Base-by-base conservation (phyloP, 805 yeast species). In the Clavispora vitiphila region DNA sequence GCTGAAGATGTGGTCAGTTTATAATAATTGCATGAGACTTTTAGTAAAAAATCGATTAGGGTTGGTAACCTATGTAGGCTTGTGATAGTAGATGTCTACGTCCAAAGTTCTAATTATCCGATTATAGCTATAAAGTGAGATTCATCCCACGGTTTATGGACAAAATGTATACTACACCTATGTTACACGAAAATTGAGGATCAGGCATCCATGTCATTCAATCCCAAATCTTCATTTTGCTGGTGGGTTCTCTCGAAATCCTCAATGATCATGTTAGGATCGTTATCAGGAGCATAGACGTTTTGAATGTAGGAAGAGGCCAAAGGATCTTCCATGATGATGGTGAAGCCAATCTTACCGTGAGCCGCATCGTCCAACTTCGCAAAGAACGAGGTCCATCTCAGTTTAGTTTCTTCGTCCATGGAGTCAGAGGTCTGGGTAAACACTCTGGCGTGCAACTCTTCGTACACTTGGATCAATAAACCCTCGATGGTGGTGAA, bases 281-380 rank as follows among this genome's bases (percentile, higher is more conserved):
- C 99, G 32, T 78, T 78, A 66, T 93, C 99, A 21, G 99, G 99
- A 26, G 99, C 99, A 59, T 90, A 93, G n/a, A 91, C 93, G 60
- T 93, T 93, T 67, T 93, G 99, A 48, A 93, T 85, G 58, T 93
- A 93, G 0, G 96, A 88, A 4, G 95, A 83, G 15, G 97, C 96
- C 55, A 93, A 68, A 6, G 99, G 99, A 65, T 93, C 99, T 50
- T 81, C 89, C 95, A 93, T 85, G 32, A 78, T 61, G 26, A 93
- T 75, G 1, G 97, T 91, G 67, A 93, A 90, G 43, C 83, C 79
- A 35, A 78, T 69, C 50, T 85, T 80, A 35, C 98, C 99, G 21
- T 76, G 85, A 41, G 83, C 71, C 11, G 96, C 98, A 35, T 78
- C 77, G 49, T 85, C 80, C 53, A 93, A 70, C 40, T 75, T 77